Evolutionary conservation across 352 stramenopile genomes (phyloP).

Genomic region (Hyaloperonospora brassicae): DNA sequence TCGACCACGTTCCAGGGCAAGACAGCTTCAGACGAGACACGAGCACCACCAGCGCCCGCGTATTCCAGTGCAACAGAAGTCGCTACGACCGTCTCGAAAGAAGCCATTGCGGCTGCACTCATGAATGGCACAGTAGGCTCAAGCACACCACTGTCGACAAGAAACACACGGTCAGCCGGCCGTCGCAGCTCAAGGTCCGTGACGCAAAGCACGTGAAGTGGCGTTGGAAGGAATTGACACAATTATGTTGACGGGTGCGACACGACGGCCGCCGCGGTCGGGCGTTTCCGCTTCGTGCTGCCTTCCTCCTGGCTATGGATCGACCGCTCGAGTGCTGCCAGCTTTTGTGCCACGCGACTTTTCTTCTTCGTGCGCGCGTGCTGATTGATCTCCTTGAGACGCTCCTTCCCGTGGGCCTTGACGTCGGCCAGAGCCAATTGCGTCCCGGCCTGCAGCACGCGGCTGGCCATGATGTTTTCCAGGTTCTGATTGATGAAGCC

Average conservation of each 20-base stretch:
- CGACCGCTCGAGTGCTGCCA: conserved; percentile 60
- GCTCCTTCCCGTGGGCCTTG: conserved; percentile 66
- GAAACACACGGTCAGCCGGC: conserved; percentile 7
- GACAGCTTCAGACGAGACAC: conserved; percentile 5
- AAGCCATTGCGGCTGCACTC: conserved; percentile 20
- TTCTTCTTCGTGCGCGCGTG: conserved; percentile 77
- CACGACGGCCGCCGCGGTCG: conserved; percentile 34
- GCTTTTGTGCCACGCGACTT: conserved; percentile 76
- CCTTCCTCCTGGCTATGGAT: conserved; percentile 78
- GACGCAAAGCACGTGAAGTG: conserved; percentile 17
- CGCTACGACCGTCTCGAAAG: conserved; percentile 16
- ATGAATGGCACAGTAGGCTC: conserved; percentile 11
- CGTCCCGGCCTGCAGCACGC: conserved; percentile 65
- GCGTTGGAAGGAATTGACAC: conserved; percentile 14
- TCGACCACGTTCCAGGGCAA: conserved; percentile 44
- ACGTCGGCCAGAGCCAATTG: conserved; percentile 55
- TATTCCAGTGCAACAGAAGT: conserved; percentile 15
- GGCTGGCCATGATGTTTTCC: conserved; percentile 81
- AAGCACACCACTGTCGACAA: conserved; percentile 2
- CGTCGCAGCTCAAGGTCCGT: conserved; percentile 14
- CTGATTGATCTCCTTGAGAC: conserved; percentile 82
- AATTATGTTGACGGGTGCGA: conserved; percentile 18
- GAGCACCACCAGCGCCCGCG: conserved; percentile 1
- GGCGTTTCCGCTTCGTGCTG: conserved; percentile 34
- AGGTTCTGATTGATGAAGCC: conserved; percentile 84